Percentiles rank a stretch among this genome's conserved stretches.
Evolutionary conservation across 2,329 filamentous ascomycete species (phyloP).

Genomic region (Aspergillus chevalieri): DNA sequence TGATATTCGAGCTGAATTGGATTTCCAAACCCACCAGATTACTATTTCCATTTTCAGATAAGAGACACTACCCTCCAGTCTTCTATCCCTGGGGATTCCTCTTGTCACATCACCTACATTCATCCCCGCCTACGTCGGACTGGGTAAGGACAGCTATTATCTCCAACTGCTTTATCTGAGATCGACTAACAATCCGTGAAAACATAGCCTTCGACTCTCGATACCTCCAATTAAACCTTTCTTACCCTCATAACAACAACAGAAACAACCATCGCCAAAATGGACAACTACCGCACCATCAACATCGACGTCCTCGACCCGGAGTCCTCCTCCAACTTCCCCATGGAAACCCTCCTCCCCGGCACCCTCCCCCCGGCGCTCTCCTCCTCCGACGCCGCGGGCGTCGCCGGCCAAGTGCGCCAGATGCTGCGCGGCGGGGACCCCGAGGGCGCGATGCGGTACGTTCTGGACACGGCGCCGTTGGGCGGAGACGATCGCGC

Average conservation of each 20-base stretch:
- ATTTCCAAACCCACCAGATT: too few species aligned
- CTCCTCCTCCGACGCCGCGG: constrained; percentile 70
- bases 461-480: constrained; percentile 78
- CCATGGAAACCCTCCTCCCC: constrained; percentile 74
- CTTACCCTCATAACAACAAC: neutral
- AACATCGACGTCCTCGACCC: constrained; percentile 89
- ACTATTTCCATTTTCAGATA: neutral
- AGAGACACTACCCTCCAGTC: neutral
- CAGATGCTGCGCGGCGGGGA: constrained; percentile 84
- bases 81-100: neutral
- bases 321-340: constrained; percentile 87
- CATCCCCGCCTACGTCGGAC: constrained; percentile 2
- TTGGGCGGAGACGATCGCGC: constrained; percentile 49
- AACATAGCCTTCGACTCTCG: neutral
- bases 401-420: constrained; percentile 71
- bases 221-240: neutral
- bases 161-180: neutral
- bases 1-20: too few species aligned
- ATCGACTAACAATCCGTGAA: neutral
- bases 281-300: constrained; percentile 73
- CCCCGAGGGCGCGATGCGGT: constrained; percentile 75
- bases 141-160: neutral
- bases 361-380: constrained; percentile 62
- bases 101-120: constrained; percentile 3
- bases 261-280: constrained; percentile 17